These are phyloP conservation scores for Cucurbita argyrosperma DNA, from an alignment of 306 rosid genomes.

Conservation along the genomic window DNA sequence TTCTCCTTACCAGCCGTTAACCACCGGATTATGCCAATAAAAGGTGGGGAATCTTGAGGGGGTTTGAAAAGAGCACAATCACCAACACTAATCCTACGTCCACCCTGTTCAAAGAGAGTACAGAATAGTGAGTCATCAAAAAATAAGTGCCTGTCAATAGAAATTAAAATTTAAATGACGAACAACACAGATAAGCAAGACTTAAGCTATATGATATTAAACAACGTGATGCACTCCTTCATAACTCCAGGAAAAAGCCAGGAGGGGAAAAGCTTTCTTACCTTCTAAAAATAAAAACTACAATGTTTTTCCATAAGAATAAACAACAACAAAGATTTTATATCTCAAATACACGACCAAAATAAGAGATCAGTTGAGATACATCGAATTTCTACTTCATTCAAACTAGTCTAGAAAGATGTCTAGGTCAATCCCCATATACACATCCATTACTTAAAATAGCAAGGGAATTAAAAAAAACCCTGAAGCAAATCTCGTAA, in stretches of 20 bases:
- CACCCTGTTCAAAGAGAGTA: slow-evolving; percentile 27
- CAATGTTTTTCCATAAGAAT: neutral
- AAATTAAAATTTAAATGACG: neutral
- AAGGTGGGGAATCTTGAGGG: slow-evolving; percentile 47
- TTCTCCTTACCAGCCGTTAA: slow-evolving; percentile 34
- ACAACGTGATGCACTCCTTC: neutral
- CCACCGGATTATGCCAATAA: slow-evolving; percentile 56
- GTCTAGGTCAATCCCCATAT: neutral
- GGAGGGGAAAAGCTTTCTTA: neutral
- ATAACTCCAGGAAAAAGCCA: neutral
- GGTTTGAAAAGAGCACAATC: slow-evolving; percentile 85
- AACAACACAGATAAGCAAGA: neutral
- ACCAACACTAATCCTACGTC: slow-evolving; percentile 57
- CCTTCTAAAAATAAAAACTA: neutral
- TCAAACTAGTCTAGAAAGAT: neutral
- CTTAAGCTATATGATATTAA: neutral
- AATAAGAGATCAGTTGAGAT: neutral
- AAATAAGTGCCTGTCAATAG: neutral
- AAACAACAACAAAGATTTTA: neutral
- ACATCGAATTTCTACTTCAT: neutral
- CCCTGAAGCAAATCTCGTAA: neutral
- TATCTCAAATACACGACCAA: neutral
- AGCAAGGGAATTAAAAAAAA: neutral
- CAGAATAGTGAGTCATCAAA: neutral
- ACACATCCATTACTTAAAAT: neutral